Conservation (phyloP, 108 stramenopile genomes). For the Aurantiochytrium sp. region DNA sequence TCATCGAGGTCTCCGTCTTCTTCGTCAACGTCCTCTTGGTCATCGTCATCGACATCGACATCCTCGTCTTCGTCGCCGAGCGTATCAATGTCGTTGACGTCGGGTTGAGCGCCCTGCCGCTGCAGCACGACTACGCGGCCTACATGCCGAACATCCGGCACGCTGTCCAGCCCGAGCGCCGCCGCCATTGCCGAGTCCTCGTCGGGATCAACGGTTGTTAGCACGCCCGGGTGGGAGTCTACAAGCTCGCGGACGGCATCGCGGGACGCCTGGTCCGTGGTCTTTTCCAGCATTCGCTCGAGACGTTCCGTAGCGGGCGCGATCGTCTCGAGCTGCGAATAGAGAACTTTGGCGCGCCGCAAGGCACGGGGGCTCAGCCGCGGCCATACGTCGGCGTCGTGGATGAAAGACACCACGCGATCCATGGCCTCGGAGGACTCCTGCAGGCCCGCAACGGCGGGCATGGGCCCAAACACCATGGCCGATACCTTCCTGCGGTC, state of each 20-base stretch:
- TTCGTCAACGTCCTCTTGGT: too few species aligned
- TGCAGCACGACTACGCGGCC: not conserved
- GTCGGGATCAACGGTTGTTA: not conserved
- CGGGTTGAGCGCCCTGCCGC: too few species aligned
- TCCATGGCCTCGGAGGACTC: constrained; percentile 18
- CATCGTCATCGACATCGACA: not conserved
- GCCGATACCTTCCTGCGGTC: not conserved
- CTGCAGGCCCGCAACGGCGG: not conserved
- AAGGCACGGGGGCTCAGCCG: not conserved
- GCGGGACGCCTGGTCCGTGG: not conserved
- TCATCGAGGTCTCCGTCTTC: not conserved
- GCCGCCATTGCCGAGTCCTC: too few species aligned
- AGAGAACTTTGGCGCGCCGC: not conserved
- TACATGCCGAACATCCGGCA: not conserved
- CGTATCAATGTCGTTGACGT: too few species aligned
- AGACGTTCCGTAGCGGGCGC: not conserved
- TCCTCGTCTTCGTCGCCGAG: not conserved
- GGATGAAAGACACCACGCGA: not conserved
- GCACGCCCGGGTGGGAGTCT: not conserved
- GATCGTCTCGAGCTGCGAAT: not conserved
- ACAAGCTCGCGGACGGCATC: not conserved
- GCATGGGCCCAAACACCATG: not conserved
- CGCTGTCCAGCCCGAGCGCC: not conserved
- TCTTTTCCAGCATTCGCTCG: not conserved
- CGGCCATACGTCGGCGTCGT: not conserved